phyloP scores from a whole-genome alignment of 306 rosid species.

The Castanospermum australe region DNA sequence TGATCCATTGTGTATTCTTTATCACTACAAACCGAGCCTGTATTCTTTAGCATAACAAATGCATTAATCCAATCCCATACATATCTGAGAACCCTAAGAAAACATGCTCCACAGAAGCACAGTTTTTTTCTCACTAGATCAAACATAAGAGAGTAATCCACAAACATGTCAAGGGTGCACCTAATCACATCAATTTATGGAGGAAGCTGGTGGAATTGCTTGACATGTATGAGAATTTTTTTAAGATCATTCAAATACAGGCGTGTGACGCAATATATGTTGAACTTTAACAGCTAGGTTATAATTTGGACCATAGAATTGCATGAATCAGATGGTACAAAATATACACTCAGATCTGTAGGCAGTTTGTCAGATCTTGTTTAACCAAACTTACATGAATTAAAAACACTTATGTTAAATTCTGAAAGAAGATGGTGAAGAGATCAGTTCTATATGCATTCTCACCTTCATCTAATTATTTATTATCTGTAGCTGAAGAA shows the following conservation, averaged over 20 bases:
- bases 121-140: constrained; percentile 9
- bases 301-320: not conserved
- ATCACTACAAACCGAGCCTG: not conserved
- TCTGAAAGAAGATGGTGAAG: constrained; percentile 1
- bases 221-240: not conserved
- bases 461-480: constrained; percentile 24
- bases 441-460: not conserved
- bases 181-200: not conserved
- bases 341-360: not conserved
- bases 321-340: not conserved
- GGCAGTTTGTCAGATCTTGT: not conserved
- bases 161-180: not conserved
- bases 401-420: not conserved
- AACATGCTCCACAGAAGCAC: not conserved
- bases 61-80: not conserved
- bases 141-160: not conserved
- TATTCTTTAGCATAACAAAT: not conserved
- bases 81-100: not conserved
- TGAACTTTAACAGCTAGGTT: constrained; percentile 11
- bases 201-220: constrained; percentile 6
- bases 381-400: not conserved
- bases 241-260: not conserved
- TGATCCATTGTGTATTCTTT: not conserved
- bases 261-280: not conserved
- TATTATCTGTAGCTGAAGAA: constrained; percentile 72